Evolutionary conservation across 495 filamentous ascomycete genomes (phyloP), one percentile per base, ranked within the genome.

Genomic region (Aspergillus homomorphus): DNA sequence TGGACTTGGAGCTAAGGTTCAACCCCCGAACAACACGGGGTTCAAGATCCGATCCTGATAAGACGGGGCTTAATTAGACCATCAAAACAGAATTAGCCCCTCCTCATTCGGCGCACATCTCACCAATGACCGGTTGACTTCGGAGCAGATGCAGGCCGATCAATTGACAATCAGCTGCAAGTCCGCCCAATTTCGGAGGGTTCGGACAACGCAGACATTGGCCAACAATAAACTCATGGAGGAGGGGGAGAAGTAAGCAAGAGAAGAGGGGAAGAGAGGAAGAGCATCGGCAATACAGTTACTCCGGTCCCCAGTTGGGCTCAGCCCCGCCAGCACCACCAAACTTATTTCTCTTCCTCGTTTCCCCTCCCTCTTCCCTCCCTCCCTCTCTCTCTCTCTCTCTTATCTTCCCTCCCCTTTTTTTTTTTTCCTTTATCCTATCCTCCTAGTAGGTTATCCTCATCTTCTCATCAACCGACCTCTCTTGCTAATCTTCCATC

Each of bases 401-500:
- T 49, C 46, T 48, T 53, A 38, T 52, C 50, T 60, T 54, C 38
- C 57, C 45, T 53, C 41, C 41, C 54, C 52, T 55, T 61, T 41
- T 28, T 51, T 44, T 58, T 55, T n/a, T 23, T 49, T 45, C 53
- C n/a, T n/a, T n/a, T n/a, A n/a, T n/a, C 51, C 24, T 46, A 45
- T 22, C 33, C 41, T 53, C 51, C 48, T 44, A 18, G 55, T 64
- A 42, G 53, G 58, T 61, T 8, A 9, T 53, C 33, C 18, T 18
- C 9, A 20, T 43, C 6, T 1, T 14, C 20, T 30, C n/a, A 14
- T 42, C 24, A 46, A 33, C 24, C 6, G 5, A 12, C 7, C 21
- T 20, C 23, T 57, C 23, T 59, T 59, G 56, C 56, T 65, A 57
- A 65, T 45, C 16, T n/a, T 21, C 20, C 8, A 16, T 16, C 22